Evolutionary conservation across 306 rosid genomes (phyloP).

Genomic region (Fragaria vesca): DNA sequence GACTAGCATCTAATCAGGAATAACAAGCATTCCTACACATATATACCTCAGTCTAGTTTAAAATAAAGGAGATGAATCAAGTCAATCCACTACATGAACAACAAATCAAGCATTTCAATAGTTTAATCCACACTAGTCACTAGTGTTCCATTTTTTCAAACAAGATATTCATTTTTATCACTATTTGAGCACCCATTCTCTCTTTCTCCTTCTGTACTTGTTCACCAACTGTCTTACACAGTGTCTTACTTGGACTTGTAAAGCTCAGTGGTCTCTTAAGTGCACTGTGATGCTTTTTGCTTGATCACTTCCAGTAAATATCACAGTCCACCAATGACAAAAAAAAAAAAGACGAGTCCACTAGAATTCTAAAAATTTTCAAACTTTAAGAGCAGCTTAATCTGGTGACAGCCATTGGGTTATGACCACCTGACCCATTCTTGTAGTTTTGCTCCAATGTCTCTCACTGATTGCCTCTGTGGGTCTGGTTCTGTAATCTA

Average conservation of each 20-base stretch:
- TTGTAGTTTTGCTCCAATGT: slow-evolving; percentile 20
- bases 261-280: slow-evolving; percentile 22
- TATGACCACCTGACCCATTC: slow-evolving; percentile 33
- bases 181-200: not conserved
- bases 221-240: slow-evolving; percentile 30
- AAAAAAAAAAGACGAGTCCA: slow-evolving; percentile 12
- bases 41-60: not conserved
- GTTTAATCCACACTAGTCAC: slow-evolving; percentile 4
- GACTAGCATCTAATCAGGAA: not conserved
- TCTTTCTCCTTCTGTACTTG: slow-evolving; percentile 16
- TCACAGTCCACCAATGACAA: slow-evolving; percentile 24
- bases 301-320: slow-evolving; percentile 35
- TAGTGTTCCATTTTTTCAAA: slow-evolving; percentile 27
- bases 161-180: slow-evolving; percentile 9
- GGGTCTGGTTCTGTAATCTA: slow-evolving; percentile 47
- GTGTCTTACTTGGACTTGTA: slow-evolving; percentile 23
- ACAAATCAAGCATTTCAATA: slow-evolving; percentile 40
- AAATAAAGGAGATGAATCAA: not conserved
- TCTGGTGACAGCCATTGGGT: slow-evolving; percentile 18
- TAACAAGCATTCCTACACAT: not conserved
- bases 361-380: slow-evolving; percentile 39
- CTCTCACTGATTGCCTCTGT: slow-evolving; percentile 24
- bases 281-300: slow-evolving; percentile 37
- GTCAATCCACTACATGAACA: not conserved
- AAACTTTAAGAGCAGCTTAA: slow-evolving; percentile 25